A percentile compares a stretch with the other conserved stretches of the same genome.
These are phyloP conservation scores for Amauroascus verrucosus DNA, from an alignment of 2,329 filamentous ascomycete genomes.

Conservation along the genomic window DNA sequence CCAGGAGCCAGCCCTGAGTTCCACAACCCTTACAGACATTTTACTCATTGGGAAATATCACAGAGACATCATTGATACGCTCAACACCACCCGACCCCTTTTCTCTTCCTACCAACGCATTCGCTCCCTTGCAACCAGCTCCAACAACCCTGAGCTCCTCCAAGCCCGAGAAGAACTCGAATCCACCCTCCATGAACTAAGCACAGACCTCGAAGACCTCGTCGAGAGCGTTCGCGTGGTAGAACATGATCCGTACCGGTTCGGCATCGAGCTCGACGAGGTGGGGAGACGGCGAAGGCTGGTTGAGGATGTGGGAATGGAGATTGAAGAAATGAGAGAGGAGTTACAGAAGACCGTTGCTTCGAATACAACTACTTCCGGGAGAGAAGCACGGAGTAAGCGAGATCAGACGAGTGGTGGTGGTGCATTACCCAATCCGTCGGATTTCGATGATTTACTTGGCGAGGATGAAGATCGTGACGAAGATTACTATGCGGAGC, in stretches of 20 bases:
- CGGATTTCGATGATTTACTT: conserved; percentile 42
- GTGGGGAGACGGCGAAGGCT: conserved; percentile 68
- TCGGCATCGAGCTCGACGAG: conserved; percentile 74
- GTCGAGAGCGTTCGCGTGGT: conserved; percentile 76
- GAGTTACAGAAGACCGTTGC: conserved; percentile 53
- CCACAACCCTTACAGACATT: too few species aligned
- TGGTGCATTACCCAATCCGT: conserved; percentile 48
- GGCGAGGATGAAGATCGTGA: conserved; percentile 36
- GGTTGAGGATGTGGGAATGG: conserved; percentile 77
- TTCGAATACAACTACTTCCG: background rate
- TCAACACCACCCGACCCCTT: conserved; percentile 69
- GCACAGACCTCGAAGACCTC: conserved; percentile 80
- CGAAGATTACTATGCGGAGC: conserved; percentile 61
- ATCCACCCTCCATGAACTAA: conserved; percentile 62
- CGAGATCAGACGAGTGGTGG: conserved; percentile 17
- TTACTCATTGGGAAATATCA: too few species aligned
- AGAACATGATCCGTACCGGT: conserved; percentile 76
- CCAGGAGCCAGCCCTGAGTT: too few species aligned
- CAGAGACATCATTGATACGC: conserved; percentile 79
- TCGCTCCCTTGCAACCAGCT: conserved; percentile 65
- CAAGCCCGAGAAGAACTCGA: conserved; percentile 65
- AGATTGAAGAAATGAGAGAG: conserved; percentile 80
- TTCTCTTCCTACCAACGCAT: conserved; percentile 95
- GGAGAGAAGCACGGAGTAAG: conserved; percentile 5
- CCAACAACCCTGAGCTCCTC: conserved; percentile 58